Evolutionary conservation across 139 green algal species (phyloP).

Genomic region (Marvania coccoides): DNA sequence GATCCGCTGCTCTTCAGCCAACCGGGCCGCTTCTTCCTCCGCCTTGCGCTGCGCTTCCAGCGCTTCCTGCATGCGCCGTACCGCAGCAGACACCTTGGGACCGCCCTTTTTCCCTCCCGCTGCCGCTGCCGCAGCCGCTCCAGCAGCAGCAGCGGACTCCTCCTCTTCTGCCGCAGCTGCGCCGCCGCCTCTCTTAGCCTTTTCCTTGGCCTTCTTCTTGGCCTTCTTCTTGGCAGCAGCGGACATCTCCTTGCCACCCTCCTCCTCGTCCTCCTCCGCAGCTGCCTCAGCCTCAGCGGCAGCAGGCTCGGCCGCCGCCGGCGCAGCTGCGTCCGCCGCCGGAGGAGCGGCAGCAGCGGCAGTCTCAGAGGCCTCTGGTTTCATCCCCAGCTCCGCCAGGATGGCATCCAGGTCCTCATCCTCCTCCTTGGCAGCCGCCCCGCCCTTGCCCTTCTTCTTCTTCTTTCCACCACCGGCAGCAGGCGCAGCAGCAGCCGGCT

Average conservation of each 20-base stretch:
- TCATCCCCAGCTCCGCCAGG: constrained; percentile 48
- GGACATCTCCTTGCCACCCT: constrained; percentile 33
- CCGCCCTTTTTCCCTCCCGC: constrained; percentile 38
- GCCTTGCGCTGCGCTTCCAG: constrained; percentile 52
- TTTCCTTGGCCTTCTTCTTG: constrained; percentile 60
- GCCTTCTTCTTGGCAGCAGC: constrained; percentile 45
- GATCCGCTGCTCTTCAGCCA: constrained; percentile 36
- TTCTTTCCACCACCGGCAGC: constrained; percentile 30
- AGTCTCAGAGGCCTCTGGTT: not conserved
- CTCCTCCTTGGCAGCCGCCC: constrained; percentile 25
- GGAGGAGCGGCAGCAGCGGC: constrained; percentile 5
- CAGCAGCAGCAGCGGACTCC: constrained; percentile 20
- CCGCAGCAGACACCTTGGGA: constrained; percentile 63
- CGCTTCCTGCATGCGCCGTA: constrained; percentile 66
- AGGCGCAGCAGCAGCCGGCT: not conserved
- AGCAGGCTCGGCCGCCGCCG: constrained; percentile 1
- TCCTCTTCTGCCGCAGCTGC: constrained; percentile 17
- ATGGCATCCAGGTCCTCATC: constrained; percentile 66
- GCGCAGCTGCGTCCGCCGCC: constrained; percentile 9
- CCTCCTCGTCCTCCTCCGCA: constrained; percentile 3
- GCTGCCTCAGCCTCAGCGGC: constrained; percentile 21
- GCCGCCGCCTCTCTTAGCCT: constrained; percentile 39
- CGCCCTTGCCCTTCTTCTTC: constrained; percentile 54
- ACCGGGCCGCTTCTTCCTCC: constrained; percentile 56
- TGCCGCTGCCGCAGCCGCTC: constrained; percentile 11